Evolutionary conservation across 371 early-diverging fungal species (phyloP), one percentile per base, ranked within the genome.

Genomic region (Rhizopus microsporus): DNA sequence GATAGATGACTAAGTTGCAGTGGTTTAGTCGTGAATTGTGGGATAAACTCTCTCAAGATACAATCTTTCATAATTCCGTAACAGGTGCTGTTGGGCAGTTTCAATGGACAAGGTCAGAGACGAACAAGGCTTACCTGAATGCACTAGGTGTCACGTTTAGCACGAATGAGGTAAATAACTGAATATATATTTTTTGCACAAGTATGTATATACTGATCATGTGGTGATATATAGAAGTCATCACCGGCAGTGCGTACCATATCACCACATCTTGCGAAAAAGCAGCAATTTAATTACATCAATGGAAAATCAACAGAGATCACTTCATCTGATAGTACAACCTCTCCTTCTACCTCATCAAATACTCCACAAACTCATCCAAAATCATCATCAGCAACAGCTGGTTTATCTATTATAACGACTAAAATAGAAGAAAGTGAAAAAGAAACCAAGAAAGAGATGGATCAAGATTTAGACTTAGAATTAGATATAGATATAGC

Each of bases 41-140:
- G 80, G 67, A 62, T 6, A 77, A 75, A 33, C 61, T 80, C 5
- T 80, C 80, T 7, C 60, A 71, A 12, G 77, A 80, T 44, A 72
- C 80, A n/a, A 75, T 75, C 7, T 80, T 80, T 45, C 77, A 75
- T 47, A 80, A 80, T 54, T 68, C 80, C 33, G 59, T 75, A 38
- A 80, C 80, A 30, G 80, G 80, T 4, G 61, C 75, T 4, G 68
- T 80, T 13, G 80, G 80, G 4, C 75, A 77, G 23, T 80, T 80
- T 48, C 80, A 77, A 38, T 80, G 80, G 80, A 77, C 74, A 43
- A 67, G 77, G 37, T 80, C 80, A n/a, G 75, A 80, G 45, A 69
- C 74, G n/a, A 77, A 77, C 47, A 66, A 68, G 43, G 67, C 69
- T 2, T 80, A 80, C 49, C 48, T 80, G 39, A 64, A 68, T 54